These are phyloP conservation scores for Lecanoromycetidae sp. DNA, from an alignment of 2,329 filamentous ascomycete species.

Conservation along the genomic window DNA sequence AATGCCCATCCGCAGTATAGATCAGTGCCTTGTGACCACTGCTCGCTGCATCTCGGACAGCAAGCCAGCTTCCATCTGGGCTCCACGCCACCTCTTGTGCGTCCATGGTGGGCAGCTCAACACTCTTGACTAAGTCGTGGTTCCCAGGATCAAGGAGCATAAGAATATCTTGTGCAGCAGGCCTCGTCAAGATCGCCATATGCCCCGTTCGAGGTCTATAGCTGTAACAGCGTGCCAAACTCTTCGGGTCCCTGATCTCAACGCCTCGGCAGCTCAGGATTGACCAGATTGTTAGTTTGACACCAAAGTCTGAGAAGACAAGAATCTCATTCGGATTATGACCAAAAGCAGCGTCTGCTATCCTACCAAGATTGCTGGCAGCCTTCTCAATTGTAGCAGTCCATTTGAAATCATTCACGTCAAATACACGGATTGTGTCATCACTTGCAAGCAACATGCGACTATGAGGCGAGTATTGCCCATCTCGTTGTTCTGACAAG, in stretches of 20 bases:
- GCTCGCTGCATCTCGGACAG: conserved; percentile 43
- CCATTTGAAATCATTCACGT: conserved; percentile 32
- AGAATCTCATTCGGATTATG: conserved; percentile 30
- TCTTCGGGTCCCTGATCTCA: conserved; percentile 37
- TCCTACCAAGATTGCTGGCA: conserved; percentile 33
- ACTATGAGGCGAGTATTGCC: conserved; percentile 8
- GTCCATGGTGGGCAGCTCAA: conserved; percentile 39
- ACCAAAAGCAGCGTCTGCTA: conserved; percentile 13
- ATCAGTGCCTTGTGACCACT: conserved; percentile 40
- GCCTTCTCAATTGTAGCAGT: conserved; percentile 37
- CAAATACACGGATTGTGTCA: conserved; percentile 30
- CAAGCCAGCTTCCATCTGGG: conserved; percentile 47
- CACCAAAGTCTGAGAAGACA: conserved; percentile 31
- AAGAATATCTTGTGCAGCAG: conserved; percentile 33
- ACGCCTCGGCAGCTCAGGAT: conserved; percentile 32
- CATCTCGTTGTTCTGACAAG: background rate
- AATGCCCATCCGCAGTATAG: conserved; percentile 48
- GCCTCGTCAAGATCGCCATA: conserved; percentile 35
- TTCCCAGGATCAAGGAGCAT: conserved; percentile 31
- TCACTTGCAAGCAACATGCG: conserved; percentile 32
- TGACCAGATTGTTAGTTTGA: conserved; percentile 35
- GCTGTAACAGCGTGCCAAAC: conserved; percentile 21
- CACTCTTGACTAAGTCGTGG: conserved; percentile 22
- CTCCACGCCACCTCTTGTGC: conserved; percentile 49
- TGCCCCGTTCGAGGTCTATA: conserved; percentile 17